Evolutionary conservation across 176 grass and related monocot species (phyloP).

Genomic region (Leersia perrieri): DNA sequence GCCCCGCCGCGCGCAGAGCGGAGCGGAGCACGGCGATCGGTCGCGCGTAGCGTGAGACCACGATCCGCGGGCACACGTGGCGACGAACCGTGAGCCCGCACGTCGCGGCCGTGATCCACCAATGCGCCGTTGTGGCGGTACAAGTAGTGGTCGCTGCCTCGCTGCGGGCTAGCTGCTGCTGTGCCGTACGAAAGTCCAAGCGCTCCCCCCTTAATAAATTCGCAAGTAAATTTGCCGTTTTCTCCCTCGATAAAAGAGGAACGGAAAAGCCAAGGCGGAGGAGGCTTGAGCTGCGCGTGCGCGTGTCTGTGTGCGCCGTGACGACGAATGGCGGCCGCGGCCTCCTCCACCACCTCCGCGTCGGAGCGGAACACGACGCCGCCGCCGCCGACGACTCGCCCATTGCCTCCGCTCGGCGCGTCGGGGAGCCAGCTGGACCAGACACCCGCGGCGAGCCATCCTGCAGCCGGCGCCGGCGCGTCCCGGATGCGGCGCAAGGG

Average conservation of each 20-base stretch:
- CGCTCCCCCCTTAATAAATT: too few species aligned
- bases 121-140: too few species aligned
- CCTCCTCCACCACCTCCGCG: background rate
- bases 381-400: background rate
- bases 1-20: background rate
- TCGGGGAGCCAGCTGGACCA: background rate
- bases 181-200: background rate
- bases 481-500: conserved; percentile 28
- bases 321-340: background rate
- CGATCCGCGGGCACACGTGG: background rate
- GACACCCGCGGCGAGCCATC: background rate
- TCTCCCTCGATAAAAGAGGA: background rate
- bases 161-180: too few species aligned
- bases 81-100: background rate
- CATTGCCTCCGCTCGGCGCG: conserved; percentile 37
- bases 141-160: background rate
- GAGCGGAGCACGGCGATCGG: background rate
- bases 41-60: background rate
- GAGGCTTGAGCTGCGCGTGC: background rate
- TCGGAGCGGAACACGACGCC: conserved; percentile 20
- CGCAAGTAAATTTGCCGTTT: background rate
- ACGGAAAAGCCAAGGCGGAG: background rate
- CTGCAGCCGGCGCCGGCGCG: background rate
- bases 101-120: background rate
- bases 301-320: background rate